Evolutionary conservation across 495 filamentous ascomycete genomes (phyloP).

Genomic region (Tuber indicum): DNA sequence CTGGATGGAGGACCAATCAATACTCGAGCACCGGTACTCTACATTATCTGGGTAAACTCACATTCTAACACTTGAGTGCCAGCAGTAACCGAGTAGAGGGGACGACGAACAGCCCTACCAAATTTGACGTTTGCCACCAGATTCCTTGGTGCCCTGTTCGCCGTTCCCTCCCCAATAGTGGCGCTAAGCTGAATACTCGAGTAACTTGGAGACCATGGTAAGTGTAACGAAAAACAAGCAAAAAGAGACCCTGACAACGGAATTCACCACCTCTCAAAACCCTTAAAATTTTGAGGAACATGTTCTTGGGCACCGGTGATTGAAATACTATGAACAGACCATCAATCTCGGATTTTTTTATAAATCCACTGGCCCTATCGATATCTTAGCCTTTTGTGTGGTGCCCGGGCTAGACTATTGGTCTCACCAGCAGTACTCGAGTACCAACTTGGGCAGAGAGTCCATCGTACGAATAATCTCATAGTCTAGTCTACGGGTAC

Average conservation of each 20-base stretch:
- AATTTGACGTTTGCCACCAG: no score
- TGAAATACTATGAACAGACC: background rate
- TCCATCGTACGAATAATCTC: no score
- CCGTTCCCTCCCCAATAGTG: no score
- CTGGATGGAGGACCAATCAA: background rate
- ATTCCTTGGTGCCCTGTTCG: no score
- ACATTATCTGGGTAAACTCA: background rate
- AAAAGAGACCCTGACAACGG: background rate
- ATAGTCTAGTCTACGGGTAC: background rate
- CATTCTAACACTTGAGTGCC: no score
- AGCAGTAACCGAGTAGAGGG: no score
- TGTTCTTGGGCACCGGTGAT: background rate
- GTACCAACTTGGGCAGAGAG: background rate
- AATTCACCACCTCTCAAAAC: background rate
- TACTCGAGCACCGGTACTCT: no score
- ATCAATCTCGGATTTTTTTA: background rate
- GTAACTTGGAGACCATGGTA: background rate
- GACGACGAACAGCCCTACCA: no score
- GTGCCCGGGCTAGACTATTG: background rate
- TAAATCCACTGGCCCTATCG: background rate
- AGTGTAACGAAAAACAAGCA: background rate
- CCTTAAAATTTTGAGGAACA: background rate
- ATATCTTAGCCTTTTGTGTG: background rate
- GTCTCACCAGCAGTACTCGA: background rate
- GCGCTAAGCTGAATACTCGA: background rate